Evolutionary conservation across 2,329 filamentous ascomycete species (phyloP), one percentile per base, ranked within the genome.

Genomic region (Fusarium subglutinans): DNA sequence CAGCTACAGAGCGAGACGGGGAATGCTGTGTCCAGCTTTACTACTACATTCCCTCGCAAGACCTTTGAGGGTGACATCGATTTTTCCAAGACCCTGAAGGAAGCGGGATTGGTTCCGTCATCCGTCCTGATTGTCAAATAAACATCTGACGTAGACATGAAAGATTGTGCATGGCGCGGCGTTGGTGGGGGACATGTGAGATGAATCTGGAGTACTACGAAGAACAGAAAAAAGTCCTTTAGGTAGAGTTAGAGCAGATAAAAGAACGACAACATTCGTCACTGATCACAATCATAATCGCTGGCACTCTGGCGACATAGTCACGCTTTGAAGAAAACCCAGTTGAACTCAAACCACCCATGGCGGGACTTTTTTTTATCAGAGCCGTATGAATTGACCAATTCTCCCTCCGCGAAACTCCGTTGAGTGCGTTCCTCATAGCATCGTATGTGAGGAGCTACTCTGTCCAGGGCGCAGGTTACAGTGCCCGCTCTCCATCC

Each of bases 31-130:
- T 89, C 86, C 30, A 94, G 90, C 77, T 98, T 99, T 81, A 90
- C 92, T 4, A 93, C 92, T 77, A 98, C 91, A 26, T 98, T 97
- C 78, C 96, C 96, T 0, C 91, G 90, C 79, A 98, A 98, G 86
- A 90, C 90, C 0, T 98, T 93, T 73, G 85, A 86, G 82, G 92
- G 86, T 26, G 81, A 87, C 72, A 76, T 89, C 13, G 96, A 97
- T 81, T 95, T 98, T 79, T 94, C 94, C 41, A 92, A 96, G 88
- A 96, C 95, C 10, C 84, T 99, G 63, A 97, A 97, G 84, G 96
- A 99, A 83, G 93, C 96, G 22, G 96, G 95, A 0, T 84, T 98
- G 69, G 91, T 96, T 8, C 96, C 96, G 11, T 98, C 94, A 71
- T 95, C 95, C n/a, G 95, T 94, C 53, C 85, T 99, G 76, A 91